These are phyloP conservation scores for Euphrasia arctica DNA, from an alignment of 305 asterid species.

Conservation along the genomic window DNA sequence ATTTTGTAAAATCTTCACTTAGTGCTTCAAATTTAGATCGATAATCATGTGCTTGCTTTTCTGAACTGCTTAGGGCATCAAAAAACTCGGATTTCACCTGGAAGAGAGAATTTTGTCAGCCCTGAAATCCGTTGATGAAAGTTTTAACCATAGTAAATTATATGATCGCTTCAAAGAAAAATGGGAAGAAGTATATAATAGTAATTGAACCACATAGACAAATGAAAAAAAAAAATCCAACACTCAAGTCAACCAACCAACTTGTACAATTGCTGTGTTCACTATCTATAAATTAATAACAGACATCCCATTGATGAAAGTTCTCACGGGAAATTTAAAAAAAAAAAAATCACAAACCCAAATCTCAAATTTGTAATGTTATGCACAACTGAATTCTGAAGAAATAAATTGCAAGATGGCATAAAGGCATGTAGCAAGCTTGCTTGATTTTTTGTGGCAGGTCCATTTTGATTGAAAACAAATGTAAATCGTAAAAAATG, in stretches of 20 bases:
- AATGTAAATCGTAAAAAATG: too few relatives aligned
- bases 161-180: not conserved
- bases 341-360: not conserved
- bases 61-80: constrained; percentile 93
- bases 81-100: constrained; percentile 92
- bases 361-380: not conserved
- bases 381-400: too few relatives aligned
- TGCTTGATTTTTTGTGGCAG: too few relatives aligned
- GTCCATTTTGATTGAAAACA: too few relatives aligned
- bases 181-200: constrained; percentile 7
- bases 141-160: constrained; percentile 15
- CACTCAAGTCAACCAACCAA: constrained; percentile 18
- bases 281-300: not conserved
- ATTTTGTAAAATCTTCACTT: constrained; percentile 50
- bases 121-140: constrained; percentile 16
- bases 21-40: constrained; percentile 63
- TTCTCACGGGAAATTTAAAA: not conserved
- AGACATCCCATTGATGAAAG: not conserved
- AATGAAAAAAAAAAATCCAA: constrained; percentile 25
- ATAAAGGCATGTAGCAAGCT: too few relatives aligned
- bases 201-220: constrained; percentile 25
- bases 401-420: too few relatives aligned
- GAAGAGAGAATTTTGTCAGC: constrained; percentile 25
- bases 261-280: not conserved
- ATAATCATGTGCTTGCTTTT: constrained; percentile 70